A percentile compares a stretch with the other conserved stretches of the same genome.
phyloP scores from a whole-genome alignment of 495 filamentous ascomycete species.

The Recurvomyces mirabilis region DNA sequence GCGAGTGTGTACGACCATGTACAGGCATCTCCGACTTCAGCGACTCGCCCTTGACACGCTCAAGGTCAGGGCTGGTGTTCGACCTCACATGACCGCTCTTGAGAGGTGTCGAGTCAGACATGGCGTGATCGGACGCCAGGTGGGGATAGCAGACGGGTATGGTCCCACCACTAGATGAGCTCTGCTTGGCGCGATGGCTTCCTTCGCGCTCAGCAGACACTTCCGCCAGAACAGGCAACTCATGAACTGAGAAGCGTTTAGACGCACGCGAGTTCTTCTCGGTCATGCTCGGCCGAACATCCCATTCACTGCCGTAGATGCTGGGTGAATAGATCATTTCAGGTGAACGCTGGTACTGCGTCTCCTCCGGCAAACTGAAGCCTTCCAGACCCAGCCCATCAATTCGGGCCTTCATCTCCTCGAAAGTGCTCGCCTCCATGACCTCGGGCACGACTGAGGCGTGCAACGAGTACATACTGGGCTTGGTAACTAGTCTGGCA shows the following conservation, averaged over 20 bases:
- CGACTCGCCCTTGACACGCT: not conserved
- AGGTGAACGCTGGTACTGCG: not conserved
- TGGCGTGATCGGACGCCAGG: slow-evolving; percentile 7
- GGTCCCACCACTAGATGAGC: slow-evolving; percentile 6
- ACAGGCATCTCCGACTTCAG: not conserved
- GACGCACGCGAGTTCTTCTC: not conserved
- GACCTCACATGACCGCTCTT: not conserved
- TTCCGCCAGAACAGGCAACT: slow-evolving; percentile 2
- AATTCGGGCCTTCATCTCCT: slow-evolving; percentile 17
- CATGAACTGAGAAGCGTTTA: slow-evolving; percentile 2
- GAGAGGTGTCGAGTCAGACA: not conserved
- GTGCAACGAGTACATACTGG: slow-evolving; percentile 18
- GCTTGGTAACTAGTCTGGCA: slow-evolving; percentile 13
- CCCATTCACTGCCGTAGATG: slow-evolving; percentile 12
- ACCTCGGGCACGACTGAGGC: slow-evolving; percentile 14
- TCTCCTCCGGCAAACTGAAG: slow-evolving; percentile 14
- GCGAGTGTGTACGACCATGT: slow-evolving; percentile 10
- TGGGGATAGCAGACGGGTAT: slow-evolving; percentile 14
- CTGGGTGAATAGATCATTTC: slow-evolving; percentile 17
- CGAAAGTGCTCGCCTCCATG: slow-evolving; percentile 12
- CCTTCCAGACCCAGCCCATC: slow-evolving; percentile 19
- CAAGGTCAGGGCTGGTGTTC: not conserved
- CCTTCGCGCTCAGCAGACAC: not conserved
- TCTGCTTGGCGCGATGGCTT: slow-evolving; percentile 1
- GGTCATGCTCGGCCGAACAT: not conserved